A percentile compares a stretch with the other conserved stretches of the same genome.
phyloP scores from a whole-genome alignment of 1,139 yeast genomes.

The Saccharomyces pastorianus region DNA sequence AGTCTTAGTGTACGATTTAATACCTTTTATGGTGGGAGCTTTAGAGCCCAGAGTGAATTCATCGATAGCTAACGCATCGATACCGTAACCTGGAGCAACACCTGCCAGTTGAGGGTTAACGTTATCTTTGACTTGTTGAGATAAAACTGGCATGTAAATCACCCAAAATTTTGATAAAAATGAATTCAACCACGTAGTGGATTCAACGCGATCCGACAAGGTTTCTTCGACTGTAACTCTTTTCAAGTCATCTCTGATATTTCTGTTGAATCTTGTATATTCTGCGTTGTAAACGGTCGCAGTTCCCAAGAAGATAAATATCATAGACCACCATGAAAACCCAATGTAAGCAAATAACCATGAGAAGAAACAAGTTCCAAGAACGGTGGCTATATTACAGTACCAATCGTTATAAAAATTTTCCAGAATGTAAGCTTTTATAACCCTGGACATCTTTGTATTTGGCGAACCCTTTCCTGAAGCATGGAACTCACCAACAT shows the following conservation, averaged over 20 bases:
- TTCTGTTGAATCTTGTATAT: slow-evolving; percentile 63
- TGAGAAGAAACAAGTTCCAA: slow-evolving; percentile 66
- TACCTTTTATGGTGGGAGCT: slow-evolving; percentile 65
- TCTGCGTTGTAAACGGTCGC: slow-evolving; percentile 63
- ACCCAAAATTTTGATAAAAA: slow-evolving; percentile 78
- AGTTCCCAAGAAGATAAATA: slow-evolving; percentile 50
- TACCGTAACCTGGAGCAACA: slow-evolving; percentile 75
- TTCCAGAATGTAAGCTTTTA: slow-evolving; percentile 58
- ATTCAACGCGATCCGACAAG: slow-evolving; percentile 55
- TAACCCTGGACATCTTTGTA: slow-evolving; percentile 26
- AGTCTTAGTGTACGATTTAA: slow-evolving; percentile 61
- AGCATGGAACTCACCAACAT: slow-evolving; percentile 37
- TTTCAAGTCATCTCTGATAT: slow-evolving; percentile 64
- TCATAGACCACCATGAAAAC: slow-evolving; percentile 38
- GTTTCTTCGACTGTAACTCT: slow-evolving; percentile 53
- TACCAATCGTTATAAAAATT: slow-evolving; percentile 66
- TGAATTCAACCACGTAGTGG: slow-evolving; percentile 73
- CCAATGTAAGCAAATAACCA: slow-evolving; percentile 58
- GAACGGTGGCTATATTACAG: slow-evolving; percentile 54
- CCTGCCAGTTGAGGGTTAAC: slow-evolving; percentile 61
- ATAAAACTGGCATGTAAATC: slow-evolving; percentile 75
- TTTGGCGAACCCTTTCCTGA: slow-evolving; percentile 21
- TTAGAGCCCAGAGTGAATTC: slow-evolving; percentile 74
- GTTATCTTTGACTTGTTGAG: slow-evolving; percentile 62
- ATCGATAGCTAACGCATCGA: slow-evolving; percentile 61